These are phyloP conservation scores for Exsudoporus floridanus DNA, from an alignment of 1,284 basidiomycete genomes.

Conservation along the genomic window DNA sequence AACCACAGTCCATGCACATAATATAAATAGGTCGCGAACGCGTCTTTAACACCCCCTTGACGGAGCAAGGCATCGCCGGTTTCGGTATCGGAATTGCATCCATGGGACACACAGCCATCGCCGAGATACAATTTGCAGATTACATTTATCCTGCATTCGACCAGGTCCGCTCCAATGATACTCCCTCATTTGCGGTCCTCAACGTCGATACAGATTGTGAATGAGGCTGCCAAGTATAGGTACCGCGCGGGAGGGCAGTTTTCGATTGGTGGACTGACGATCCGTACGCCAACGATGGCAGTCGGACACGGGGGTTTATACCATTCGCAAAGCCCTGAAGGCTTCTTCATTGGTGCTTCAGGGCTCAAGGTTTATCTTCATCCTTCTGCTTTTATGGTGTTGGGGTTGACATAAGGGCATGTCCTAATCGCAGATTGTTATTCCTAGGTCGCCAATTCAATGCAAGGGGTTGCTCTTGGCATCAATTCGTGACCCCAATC, in stretches of 20 bases:
- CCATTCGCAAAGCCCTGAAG: constrained; percentile 93
- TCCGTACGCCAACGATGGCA: constrained; percentile 86
- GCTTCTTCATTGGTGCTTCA: constrained; percentile 88
- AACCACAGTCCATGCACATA: not conserved
- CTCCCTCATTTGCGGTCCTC: not conserved
- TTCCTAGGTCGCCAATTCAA: constrained; percentile 91
- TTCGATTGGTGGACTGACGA: constrained; percentile 82
- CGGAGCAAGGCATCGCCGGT: constrained; percentile 93
- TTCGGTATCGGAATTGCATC: constrained; percentile 91
- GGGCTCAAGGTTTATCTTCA: constrained; percentile 74
- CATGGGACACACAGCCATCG: constrained; percentile 94
- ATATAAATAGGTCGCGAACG: constrained; percentile 70
- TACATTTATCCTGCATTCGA: constrained; percentile 93
- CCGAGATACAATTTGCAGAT: constrained; percentile 88
- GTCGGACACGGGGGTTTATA: constrained; percentile 94
- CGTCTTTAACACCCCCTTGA: constrained; percentile 94
- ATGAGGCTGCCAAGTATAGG: constrained; percentile 92
- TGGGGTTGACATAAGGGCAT: not conserved
- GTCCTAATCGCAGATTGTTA: constrained; percentile 61
- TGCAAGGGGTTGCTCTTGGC: constrained; percentile 88
- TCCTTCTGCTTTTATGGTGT: not conserved
- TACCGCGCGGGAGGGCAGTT: constrained; percentile 88
- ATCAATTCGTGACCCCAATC: constrained; percentile 89
- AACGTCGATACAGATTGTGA: constrained; percentile 67
- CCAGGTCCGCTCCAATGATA: constrained; percentile 51